These are phyloP conservation scores for Pseudogymnoascus sp. DNA, from an alignment of 2,329 filamentous ascomycete species.

Conservation along the genomic window DNA sequence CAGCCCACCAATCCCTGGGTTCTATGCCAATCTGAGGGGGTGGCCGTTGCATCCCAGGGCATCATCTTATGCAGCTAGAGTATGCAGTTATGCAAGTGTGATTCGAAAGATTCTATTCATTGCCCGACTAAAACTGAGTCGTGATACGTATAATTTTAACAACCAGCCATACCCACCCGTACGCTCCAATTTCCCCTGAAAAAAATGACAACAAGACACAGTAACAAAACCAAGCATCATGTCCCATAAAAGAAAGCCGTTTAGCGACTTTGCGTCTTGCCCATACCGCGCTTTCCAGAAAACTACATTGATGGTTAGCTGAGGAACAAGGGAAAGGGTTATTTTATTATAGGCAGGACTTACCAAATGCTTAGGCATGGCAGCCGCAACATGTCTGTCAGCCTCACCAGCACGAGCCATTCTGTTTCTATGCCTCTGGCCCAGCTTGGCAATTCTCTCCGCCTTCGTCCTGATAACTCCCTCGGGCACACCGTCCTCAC, in stretches of 20 bases:
- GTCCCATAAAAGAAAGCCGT: slow-evolving; percentile 6
- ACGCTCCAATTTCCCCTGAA: slow-evolving; percentile 3
- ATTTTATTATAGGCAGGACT: slow-evolving; percentile 32
- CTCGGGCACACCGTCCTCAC: slow-evolving; percentile 69
- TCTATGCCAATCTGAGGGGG: neutral
- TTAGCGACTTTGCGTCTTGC: slow-evolving; percentile 73
- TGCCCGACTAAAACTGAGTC: slow-evolving; percentile 1
- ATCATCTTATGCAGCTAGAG: neutral
- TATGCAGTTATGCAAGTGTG: neutral
- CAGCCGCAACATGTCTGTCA: slow-evolving; percentile 78
- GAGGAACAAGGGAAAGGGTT: slow-evolving; percentile 6
- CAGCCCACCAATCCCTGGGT: slow-evolving; percentile 1
- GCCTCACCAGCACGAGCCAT: slow-evolving; percentile 96
- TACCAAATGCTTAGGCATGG: slow-evolving; percentile 86
- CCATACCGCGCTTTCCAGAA: slow-evolving; percentile 86
- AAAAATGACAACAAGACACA: slow-evolving; percentile 9
- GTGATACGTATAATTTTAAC: slow-evolving; percentile 10
- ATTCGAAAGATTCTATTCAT: slow-evolving; percentile 10
- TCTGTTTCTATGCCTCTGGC: slow-evolving; percentile 97
- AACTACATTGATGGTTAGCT: slow-evolving; percentile 47
- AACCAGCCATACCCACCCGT: slow-evolving; percentile 6
- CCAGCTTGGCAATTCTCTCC: slow-evolving; percentile 77
- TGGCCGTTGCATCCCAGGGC: neutral
- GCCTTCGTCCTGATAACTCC: slow-evolving; percentile 65
- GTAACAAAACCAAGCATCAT: slow-evolving; percentile 7